A percentile compares a stretch with the other conserved stretches of the same genome.
These are phyloP conservation scores for Penicillium sp. DNA, from an alignment of 2,329 filamentous ascomycete genomes.

Conservation along the genomic window DNA sequence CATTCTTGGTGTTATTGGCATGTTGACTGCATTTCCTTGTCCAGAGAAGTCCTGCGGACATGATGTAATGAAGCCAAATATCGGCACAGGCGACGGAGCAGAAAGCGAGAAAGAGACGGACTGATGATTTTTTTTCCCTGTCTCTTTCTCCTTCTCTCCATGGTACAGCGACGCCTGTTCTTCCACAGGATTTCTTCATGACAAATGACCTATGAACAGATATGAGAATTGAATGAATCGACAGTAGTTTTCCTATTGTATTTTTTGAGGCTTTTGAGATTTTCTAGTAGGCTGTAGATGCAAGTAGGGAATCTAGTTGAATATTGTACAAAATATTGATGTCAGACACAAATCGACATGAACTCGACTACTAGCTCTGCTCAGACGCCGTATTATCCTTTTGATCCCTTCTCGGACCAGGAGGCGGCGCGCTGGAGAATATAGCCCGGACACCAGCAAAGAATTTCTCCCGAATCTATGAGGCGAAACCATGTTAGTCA, in stretches of 20 bases:
- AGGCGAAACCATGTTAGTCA: background rate
- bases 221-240: constrained; percentile 27
- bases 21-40: constrained; percentile 14
- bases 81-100: constrained; percentile 20
- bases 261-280: background rate
- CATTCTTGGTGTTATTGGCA: constrained; percentile 24
- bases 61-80: constrained; percentile 26
- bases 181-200: constrained; percentile 23
- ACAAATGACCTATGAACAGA: constrained; percentile 26
- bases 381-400: constrained; percentile 11
- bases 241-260: background rate
- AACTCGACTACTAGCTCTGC: background rate
- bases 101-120: constrained; percentile 1
- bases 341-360: background rate
- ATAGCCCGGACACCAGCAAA: constrained; percentile 34
- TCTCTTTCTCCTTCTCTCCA: constrained; percentile 11
- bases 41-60: constrained; percentile 19
- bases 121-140: background rate
- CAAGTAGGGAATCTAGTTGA: constrained; percentile 5
- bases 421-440: constrained; percentile 37
- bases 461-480: constrained; percentile 36
- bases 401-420: constrained; percentile 26
- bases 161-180: constrained; percentile 23
- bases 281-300: background rate
- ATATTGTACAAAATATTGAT: constrained; percentile 7